Conservation (phyloP, 148 eudicot species). For the Pharnaceum exiguum region DNA sequence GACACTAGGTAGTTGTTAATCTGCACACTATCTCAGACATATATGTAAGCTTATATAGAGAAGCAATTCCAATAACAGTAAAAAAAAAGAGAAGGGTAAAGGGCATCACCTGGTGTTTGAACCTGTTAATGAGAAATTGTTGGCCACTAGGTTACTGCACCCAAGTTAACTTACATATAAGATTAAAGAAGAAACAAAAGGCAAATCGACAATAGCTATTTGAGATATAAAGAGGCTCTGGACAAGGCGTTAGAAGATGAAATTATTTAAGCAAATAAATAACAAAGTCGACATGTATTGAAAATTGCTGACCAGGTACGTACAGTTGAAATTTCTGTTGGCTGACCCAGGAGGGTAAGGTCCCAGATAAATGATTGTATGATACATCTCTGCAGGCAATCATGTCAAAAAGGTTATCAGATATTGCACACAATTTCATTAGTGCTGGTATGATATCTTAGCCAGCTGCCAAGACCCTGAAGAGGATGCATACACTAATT, state of each 20-base stretch:
- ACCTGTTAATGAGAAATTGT: conserved; percentile 54
- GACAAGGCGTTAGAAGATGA: background rate
- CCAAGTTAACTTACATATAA: background rate
- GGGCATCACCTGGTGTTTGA: conserved; percentile 57
- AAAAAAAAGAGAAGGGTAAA: background rate
- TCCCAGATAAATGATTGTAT: conserved; percentile 78
- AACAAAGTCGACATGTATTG: background rate
- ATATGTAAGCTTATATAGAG: background rate
- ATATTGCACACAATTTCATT: too few relatives aligned
- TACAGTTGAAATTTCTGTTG: conserved; percentile 55
- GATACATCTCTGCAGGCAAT: conserved; percentile 77
- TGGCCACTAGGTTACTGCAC: conserved; percentile 82
- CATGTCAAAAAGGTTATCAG: too few relatives aligned
- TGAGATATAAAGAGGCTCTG: too few relatives aligned
- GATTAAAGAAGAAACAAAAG: background rate
- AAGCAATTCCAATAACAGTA: background rate
- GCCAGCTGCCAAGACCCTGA: too few relatives aligned
- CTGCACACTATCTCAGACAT: too few relatives aligned
- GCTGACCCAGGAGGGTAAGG: conserved; percentile 71
- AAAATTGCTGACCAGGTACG: too few relatives aligned
- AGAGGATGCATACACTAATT: too few relatives aligned
- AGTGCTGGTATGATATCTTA: too few relatives aligned
- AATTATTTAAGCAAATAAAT: background rate
- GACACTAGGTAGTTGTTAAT: too few relatives aligned
- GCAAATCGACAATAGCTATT: background rate